Percentiles rank a stretch among this genome's conserved stretches.
Evolutionary conservation across 2,329 filamentous ascomycete species (phyloP).

Genomic region (Acrodontium crateriforme): DNA sequence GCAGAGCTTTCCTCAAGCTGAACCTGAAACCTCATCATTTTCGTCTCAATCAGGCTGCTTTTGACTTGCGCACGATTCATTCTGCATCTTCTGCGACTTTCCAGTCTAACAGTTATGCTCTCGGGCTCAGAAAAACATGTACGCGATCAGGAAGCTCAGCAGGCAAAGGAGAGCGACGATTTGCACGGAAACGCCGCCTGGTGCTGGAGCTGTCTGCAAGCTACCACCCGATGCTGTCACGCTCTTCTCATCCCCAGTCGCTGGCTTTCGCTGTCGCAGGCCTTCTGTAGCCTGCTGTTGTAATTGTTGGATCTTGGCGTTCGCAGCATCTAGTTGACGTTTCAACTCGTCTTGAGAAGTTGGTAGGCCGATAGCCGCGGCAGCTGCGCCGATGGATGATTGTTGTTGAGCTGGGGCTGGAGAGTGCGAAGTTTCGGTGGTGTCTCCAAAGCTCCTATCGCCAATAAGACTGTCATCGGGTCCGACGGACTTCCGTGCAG

Average conservation of each 20-base stretch:
- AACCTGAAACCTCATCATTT: not conserved
- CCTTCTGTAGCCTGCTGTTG: constrained; percentile 53
- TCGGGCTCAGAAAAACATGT: constrained; percentile 70
- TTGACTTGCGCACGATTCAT: too few relatives aligned
- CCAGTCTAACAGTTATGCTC: too few relatives aligned
- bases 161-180: constrained; percentile 74
- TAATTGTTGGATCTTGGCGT: constrained; percentile 56
- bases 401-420: constrained; percentile 3
- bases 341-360: constrained; percentile 50
- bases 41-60: not conserved
- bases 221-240: constrained; percentile 7
- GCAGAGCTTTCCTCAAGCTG: too few relatives aligned
- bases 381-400: constrained; percentile 18
- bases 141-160: constrained; percentile 83
- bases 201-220: constrained; percentile 13
- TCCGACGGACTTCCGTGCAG: constrained; percentile 21
- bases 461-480: constrained; percentile 23
- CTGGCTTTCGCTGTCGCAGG: constrained; percentile 61
- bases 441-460: not conserved
- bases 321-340: constrained; percentile 59
- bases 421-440: not conserved
- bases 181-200: constrained; percentile 71
- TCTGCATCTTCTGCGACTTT: too few relatives aligned
- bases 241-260: constrained; percentile 3
- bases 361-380: constrained; percentile 22